Base-by-base conservation (phyloP, 345 rosid species). In the Xanthoceras sorbifolium region DNA sequence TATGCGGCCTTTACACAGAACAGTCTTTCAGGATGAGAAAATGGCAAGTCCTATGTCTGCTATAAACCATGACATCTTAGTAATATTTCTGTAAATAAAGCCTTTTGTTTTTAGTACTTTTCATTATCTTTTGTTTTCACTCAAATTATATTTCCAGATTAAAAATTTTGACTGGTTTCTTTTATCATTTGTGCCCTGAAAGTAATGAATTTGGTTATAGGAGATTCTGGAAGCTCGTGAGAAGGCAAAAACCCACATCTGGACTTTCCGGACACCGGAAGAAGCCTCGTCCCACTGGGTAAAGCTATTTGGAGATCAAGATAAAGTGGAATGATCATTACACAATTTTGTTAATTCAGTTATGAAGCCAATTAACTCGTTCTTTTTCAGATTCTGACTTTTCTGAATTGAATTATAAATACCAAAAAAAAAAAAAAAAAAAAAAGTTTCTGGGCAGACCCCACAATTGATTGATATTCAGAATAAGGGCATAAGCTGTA, bases 281-380 rank as follows among this genome's bases (percentile, higher is more conserved):
- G 95, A 94, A 85, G 92, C 97, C 36, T 72, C 87, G 18, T 55
- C 84, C 61, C 84, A 90, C 36, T 93, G 98, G 97, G 79, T 81
- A 62, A 46, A 82, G 76, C 76, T 84, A 29, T 94, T 78, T 79
- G 97, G 90, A 48, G 87, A 93, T 82, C 76, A 87, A 78, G 95
- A 94, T 72, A 76, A 78, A 78, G 73, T 67, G 48, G 79, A 87
- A 65, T 84, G 82, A 84, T 9, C 71, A 60, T 67, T 61, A 6
- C 22, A 9, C 60, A 61, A 9, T 14, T 29, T 54, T 9, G 59
- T 52, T 52, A 52, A 52, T 7, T 25, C 26, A 55, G n/a, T 57
- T 46, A n/a, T 34, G 60, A 32, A 32, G 20, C 25, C 22, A 9
- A 10, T 20, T 5, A 15, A 22, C 20, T 52, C n/a, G 14, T 31